Conservation (phyloP, 148 eudicot genomes). For the Drosera capensis region DNA sequence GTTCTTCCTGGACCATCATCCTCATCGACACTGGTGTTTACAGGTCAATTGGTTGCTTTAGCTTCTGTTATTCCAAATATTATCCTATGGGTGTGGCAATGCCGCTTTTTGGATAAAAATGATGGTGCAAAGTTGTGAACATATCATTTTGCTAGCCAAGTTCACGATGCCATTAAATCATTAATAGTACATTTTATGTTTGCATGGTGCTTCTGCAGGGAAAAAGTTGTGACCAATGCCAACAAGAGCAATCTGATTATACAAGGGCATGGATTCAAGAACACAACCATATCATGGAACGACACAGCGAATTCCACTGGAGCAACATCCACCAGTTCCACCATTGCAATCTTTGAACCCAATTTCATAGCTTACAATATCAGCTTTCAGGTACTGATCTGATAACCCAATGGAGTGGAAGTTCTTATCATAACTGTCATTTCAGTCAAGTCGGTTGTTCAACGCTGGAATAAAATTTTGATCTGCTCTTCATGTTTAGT, state of each 20-base stretch:
- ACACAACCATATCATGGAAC: slow-evolving; percentile 61
- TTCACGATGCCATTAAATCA: too few relatives aligned
- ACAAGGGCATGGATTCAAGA: slow-evolving; percentile 63
- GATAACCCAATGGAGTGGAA: not conserved
- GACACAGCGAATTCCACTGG: slow-evolving; percentile 77
- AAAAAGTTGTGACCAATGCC: slow-evolving; percentile 42
- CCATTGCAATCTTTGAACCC: slow-evolving; percentile 39
- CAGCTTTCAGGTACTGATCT: slow-evolving; percentile 50
- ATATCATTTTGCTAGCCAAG: too few relatives aligned
- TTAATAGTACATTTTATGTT: too few relatives aligned
- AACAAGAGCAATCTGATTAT: slow-evolving; percentile 62
- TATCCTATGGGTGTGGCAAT: too few relatives aligned
- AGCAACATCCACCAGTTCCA: slow-evolving; percentile 44
- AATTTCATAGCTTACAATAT: slow-evolving; percentile 69
- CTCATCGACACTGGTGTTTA: slow-evolving; percentile 50
- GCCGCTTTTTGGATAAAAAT: too few relatives aligned
- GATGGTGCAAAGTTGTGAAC: too few relatives aligned
- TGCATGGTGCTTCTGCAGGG: too few relatives aligned
- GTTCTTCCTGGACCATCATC: slow-evolving; percentile 40
- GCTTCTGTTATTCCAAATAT: too few relatives aligned
- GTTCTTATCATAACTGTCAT: not conserved
- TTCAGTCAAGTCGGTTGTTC: not conserved
- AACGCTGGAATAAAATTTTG: too few relatives aligned
- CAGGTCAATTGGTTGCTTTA: too few relatives aligned
- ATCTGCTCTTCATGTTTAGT: too few relatives aligned